Evolutionary conservation across 805 yeast species (phyloP).

Genomic region (Starmera dryadoides): DNA sequence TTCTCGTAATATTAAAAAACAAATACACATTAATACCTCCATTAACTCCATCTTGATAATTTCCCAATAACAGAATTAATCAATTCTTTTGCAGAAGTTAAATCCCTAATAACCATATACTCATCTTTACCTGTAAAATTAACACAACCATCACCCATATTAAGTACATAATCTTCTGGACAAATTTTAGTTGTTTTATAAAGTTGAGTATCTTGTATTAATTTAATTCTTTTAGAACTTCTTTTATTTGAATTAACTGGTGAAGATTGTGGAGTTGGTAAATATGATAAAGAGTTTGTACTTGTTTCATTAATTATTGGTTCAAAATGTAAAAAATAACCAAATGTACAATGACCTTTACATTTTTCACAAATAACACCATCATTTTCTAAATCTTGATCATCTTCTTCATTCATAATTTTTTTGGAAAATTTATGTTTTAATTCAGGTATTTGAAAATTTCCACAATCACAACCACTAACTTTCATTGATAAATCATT

Average conservation of each 20-base stretch:
- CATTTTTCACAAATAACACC: conserved; percentile 27
- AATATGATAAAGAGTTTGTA: conserved; percentile 1
- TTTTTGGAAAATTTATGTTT: neutral
- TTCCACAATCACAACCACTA: neutral
- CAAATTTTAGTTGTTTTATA: conserved; percentile 9
- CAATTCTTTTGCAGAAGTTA: conserved; percentile 10
- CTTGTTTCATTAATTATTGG: conserved; percentile 7
- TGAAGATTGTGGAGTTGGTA: conserved; percentile 17
- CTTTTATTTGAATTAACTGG: conserved; percentile 12
- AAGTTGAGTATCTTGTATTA: conserved; percentile 7
- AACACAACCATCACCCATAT: conserved; percentile 1
- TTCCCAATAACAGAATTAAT: conserved; percentile 9
- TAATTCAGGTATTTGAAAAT: no score
- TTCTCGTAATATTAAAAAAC: no score
- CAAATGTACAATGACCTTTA: conserved; percentile 30
- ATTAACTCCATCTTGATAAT: no score
- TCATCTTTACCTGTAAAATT: conserved; percentile 7
- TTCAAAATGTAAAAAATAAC: conserved; percentile 21
- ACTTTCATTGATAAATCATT: conserved; percentile 12
- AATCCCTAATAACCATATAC: conserved; percentile 6
- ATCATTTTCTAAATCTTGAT: conserved; percentile 17
- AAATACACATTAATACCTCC: no score
- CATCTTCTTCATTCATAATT: neutral
- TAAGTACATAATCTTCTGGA: conserved; percentile 17
- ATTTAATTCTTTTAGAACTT: conserved; percentile 19